A percentile compares a stretch with the other conserved stretches of the same genome.
Conservation (phyloP, 495 filamentous ascomycete species). For the Hypoxylon intermedium region DNA sequence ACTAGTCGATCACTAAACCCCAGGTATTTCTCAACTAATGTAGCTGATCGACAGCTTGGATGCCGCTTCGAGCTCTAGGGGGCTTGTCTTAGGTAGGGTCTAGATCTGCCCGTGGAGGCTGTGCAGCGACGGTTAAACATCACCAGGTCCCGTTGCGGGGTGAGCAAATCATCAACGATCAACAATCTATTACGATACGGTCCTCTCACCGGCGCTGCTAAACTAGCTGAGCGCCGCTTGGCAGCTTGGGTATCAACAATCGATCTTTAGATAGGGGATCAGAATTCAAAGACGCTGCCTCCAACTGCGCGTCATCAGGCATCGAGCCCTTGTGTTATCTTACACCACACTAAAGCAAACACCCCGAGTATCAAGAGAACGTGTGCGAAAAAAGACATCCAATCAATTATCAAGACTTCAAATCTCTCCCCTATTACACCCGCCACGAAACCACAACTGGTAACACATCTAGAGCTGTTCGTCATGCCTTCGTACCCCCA, state of each 20-base stretch:
- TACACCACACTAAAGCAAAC: neutral
- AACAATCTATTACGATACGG: neutral
- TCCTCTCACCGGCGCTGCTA: no score
- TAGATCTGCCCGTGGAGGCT: neutral
- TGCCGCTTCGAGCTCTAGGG: neutral
- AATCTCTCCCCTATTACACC: no score
- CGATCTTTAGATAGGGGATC: neutral
- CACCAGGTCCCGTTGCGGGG: neutral
- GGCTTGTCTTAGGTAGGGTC: neutral
- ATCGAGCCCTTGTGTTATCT: conserved; percentile 2
- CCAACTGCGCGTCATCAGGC: conserved; percentile 16
- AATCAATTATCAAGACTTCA: neutral
- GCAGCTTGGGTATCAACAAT: neutral
- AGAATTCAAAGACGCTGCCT: neutral
- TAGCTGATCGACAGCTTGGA: neutral
- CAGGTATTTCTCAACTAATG: neutral
- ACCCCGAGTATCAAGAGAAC: neutral
- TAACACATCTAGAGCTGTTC: no score
- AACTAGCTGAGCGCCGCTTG: no score
- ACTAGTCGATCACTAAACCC: no score
- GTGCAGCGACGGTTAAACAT: neutral
- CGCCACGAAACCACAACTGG: no score
- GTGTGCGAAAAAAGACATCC: neutral
- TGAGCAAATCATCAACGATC: neutral
- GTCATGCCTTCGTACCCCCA: no score